These are phyloP conservation scores for Suhomyces xylopsoci DNA, from an alignment of 805 yeast genomes.

Conservation along the genomic window DNA sequence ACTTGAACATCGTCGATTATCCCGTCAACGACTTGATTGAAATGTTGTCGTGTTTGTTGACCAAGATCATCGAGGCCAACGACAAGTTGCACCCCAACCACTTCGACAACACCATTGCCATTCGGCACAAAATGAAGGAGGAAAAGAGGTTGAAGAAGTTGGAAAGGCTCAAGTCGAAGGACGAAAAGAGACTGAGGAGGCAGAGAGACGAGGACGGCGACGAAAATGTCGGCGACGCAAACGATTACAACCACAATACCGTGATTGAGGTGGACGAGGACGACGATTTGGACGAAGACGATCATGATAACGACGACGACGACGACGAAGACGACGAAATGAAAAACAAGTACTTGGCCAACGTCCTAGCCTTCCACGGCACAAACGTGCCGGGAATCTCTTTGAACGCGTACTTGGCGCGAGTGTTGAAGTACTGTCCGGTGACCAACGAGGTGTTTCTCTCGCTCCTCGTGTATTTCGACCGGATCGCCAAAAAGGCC, in stretches of 20 bases:
- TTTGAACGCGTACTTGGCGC: constrained; percentile 79
- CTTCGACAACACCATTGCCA: constrained; percentile 45
- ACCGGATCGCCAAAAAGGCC: constrained; percentile 84
- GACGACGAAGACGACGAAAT: constrained; percentile 38
- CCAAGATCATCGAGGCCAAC: constrained; percentile 86
- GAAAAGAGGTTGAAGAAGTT: constrained; percentile 28
- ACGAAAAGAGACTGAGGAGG: constrained; percentile 2
- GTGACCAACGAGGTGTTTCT: constrained; percentile 96
- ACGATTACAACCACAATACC: constrained; percentile 13
- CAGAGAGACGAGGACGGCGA: constrained; percentile 9
- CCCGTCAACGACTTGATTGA: constrained; percentile 76
- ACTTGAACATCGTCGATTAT: constrained; percentile 73
- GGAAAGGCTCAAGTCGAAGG: constrained; percentile 14
- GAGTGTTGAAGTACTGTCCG: constrained; percentile 95
- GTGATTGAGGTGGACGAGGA: constrained; percentile 21
- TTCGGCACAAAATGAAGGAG: constrained; percentile 36
- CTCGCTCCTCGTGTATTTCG: constrained; percentile 88
- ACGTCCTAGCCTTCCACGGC: constrained; percentile 89
- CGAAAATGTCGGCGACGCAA: constrained; percentile 11
- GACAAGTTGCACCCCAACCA: constrained; percentile 76
- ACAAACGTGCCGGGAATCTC: constrained; percentile 95
- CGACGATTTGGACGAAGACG: constrained; percentile 17
- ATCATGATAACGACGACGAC: constrained; percentile 19
- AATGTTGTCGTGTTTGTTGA: constrained; percentile 82
- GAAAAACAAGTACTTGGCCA: constrained; percentile 55